A percentile compares a stretch with the other conserved stretches of the same genome.
phyloP scores from a whole-genome alignment of 371 early-diverging fungal species.

The Dentiscutata heterogama region DNA sequence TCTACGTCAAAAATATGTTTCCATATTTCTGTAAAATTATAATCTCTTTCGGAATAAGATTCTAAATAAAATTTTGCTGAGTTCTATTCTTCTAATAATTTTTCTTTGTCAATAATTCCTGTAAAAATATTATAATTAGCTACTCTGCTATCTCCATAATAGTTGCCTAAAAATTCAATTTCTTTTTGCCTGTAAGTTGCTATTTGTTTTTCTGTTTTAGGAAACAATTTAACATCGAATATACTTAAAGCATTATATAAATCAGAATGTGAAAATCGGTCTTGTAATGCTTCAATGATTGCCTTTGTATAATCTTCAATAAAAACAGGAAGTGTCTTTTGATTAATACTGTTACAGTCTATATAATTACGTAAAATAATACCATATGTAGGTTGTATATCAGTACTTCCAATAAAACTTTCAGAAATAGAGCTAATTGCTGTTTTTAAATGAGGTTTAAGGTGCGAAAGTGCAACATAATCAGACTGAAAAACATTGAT shows the following conservation, averaged over 20 bases:
- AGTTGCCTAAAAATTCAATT: not conserved
- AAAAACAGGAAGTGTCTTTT: not conserved
- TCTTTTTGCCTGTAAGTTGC: not conserved
- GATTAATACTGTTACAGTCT: not conserved
- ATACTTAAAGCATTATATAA: not conserved
- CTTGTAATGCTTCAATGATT: not conserved
- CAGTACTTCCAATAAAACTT: not conserved
- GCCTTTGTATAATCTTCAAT: not conserved
- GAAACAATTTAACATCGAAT: not conserved
- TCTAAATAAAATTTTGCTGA: not conserved
- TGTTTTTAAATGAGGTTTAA: constrained; percentile 2
- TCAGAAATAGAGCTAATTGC: not conserved
- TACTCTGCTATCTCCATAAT: not conserved
- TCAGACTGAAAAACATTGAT: not conserved
- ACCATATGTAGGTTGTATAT: not conserved
- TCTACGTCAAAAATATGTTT: not conserved
- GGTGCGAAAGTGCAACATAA: not conserved
- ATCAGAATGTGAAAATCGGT: not conserved
- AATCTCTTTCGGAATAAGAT: not conserved
- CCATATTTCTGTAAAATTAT: constrained; percentile 2
- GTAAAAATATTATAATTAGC: not conserved
- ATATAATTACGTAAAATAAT: not conserved
- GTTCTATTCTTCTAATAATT: not conserved
- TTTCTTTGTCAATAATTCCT: not conserved
- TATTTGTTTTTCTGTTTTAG: not conserved